Conservation (phyloP, 1,284 basidiomycete species). For the Ustilago loliicola region DNA sequence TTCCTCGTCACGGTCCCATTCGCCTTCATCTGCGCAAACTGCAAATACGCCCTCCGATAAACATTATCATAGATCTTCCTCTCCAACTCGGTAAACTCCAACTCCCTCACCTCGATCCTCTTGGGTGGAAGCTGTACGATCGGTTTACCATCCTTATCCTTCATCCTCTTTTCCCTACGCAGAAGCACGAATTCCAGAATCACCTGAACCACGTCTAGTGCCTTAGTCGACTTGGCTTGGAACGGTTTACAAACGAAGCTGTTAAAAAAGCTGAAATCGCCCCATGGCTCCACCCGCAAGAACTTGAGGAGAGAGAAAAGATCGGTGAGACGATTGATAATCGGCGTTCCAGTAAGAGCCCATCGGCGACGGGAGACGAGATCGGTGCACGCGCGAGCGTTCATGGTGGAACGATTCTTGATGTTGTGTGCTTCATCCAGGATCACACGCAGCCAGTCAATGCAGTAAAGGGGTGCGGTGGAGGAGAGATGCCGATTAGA, state of each 20-base stretch:
- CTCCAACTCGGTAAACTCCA: slow-evolving; percentile 63
- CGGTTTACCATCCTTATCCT: slow-evolving; percentile 84
- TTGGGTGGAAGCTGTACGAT: slow-evolving; percentile 92
- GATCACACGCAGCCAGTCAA: slow-evolving; percentile 67
- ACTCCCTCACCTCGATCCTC: slow-evolving; percentile 74
- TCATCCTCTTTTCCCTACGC: slow-evolving; percentile 92
- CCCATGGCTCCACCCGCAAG: slow-evolving; percentile 89
- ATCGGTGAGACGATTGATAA: slow-evolving; percentile 92
- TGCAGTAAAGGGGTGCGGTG: slow-evolving; percentile 58
- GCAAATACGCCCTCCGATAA: slow-evolving; percentile 64
- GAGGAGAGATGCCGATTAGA: slow-evolving; percentile 33
- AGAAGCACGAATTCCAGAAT: slow-evolving; percentile 74
- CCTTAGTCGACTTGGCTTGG: slow-evolving; percentile 62
- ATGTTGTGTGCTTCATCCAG: slow-evolving; percentile 93
- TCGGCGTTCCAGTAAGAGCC: slow-evolving; percentile 95
- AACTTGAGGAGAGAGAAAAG: slow-evolving; percentile 78
- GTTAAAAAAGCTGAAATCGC: slow-evolving; percentile 69
- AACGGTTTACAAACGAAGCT: slow-evolving; percentile 68
- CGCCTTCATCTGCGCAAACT: slow-evolving; percentile 58
- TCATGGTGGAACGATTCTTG: slow-evolving; percentile 89
- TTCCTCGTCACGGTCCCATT: slow-evolving; percentile 66
- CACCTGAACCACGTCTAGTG: slow-evolving; percentile 68
- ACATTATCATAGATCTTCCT: slow-evolving; percentile 70
- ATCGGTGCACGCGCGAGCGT: slow-evolving; percentile 89
- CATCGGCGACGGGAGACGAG: slow-evolving; percentile 84